Evolutionary conservation across 106 monocot species (phyloP).

Genomic region (Acorus gramineus): DNA sequence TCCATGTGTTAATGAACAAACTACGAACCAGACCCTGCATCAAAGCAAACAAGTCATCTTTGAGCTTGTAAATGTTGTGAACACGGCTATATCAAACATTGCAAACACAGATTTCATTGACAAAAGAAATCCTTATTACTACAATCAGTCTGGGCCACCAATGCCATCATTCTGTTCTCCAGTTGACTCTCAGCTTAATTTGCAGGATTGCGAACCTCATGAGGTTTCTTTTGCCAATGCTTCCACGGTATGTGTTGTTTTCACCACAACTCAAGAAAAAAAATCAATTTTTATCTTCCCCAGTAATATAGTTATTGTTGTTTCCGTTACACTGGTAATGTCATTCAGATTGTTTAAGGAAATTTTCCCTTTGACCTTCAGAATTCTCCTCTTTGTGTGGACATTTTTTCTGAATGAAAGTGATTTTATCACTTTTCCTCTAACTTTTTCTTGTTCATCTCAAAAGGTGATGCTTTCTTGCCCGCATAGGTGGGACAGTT

Average conservation of each 20-base stretch:
- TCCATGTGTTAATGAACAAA: constrained; percentile 46
- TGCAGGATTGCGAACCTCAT: constrained; percentile 19
- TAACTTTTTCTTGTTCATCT: too few species aligned
- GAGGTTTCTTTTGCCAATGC: constrained; percentile 43
- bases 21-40: constrained; percentile 29
- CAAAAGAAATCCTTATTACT: constrained; percentile 11
- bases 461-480: too few species aligned
- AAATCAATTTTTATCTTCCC: too few species aligned
- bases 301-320: too few species aligned
- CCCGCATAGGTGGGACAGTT: too few species aligned
- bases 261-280: too few species aligned
- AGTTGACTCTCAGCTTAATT: constrained; percentile 16
- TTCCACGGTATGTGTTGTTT: constrained; percentile 22
- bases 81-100: constrained; percentile 30
- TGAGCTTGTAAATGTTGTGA: constrained; percentile 31
- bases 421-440: too few species aligned
- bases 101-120: constrained; percentile 28
- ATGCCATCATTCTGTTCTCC: constrained; percentile 60
- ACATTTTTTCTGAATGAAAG: too few species aligned
- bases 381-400: too few species aligned
- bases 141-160: constrained; percentile 59
- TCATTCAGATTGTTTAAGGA: too few species aligned
- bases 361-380: too few species aligned
- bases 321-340: too few species aligned
- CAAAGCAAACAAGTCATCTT: constrained; percentile 40